Evolutionary conservation across 495 filamentous ascomycete genomes (phyloP).

Genomic region (Aspergillus kassunensis): DNA sequence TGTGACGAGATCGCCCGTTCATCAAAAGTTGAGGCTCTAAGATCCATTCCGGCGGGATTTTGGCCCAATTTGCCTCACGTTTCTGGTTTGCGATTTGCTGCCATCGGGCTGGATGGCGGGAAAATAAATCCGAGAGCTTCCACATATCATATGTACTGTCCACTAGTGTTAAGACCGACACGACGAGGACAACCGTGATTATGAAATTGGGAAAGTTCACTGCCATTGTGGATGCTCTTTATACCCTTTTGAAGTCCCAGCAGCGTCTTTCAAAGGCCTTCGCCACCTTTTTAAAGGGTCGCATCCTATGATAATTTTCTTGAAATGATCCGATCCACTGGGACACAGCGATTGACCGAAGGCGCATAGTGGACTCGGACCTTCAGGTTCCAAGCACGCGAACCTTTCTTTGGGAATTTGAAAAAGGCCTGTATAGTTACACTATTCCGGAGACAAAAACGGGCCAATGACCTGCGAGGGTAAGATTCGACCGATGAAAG

Average conservation of each 20-base stretch:
- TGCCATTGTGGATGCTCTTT: conserved; percentile 3
- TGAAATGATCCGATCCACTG: conserved; percentile 2
- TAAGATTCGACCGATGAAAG: conserved; percentile 7
- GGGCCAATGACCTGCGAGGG: conserved; percentile 1
- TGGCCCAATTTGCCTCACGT: conserved; percentile 1
- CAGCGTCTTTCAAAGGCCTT: not conserved
- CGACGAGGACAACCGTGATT: conserved; percentile 1
- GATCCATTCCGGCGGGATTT: conserved; percentile 8
- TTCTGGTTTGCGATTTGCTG: conserved; percentile 3
- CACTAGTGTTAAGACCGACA: conserved; percentile 1
- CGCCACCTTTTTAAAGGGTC: conserved; percentile 1
- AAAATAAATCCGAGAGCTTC: conserved; percentile 2
- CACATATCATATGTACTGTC: conserved; percentile 6
- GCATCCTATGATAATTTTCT: not conserved
- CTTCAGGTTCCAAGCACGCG: not conserved
- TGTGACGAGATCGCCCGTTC: conserved; percentile 4
- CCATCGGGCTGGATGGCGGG: not conserved
- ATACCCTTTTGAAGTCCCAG: not conserved
- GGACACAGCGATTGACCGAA: not conserved
- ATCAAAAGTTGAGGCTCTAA: conserved; percentile 3
- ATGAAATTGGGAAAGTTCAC: not conserved
- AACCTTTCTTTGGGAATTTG: conserved; percentile 4
- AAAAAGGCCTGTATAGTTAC: conserved; percentile 3
- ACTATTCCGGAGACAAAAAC: not conserved
- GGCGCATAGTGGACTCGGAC: conserved; percentile 3